phyloP scores from a whole-genome alignment of 2,329 filamentous ascomycete species.

The Blastomyces silverae region DNA sequence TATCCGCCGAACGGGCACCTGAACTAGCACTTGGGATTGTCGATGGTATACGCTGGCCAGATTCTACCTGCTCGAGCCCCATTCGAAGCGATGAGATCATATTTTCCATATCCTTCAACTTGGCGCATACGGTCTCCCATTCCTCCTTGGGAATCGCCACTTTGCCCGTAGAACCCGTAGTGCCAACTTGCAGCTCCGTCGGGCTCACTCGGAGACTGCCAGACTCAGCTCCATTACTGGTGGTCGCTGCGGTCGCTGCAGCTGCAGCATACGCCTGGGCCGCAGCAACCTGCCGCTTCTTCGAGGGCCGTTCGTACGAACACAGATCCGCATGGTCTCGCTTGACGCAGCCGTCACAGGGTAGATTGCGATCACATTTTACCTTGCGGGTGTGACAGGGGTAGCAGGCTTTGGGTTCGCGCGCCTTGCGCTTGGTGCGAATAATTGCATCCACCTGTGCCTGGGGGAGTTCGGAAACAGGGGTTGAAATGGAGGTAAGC shows the following conservation, averaged over 20 bases:
- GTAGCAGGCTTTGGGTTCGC: constrained; percentile 44
- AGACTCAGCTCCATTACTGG: background rate
- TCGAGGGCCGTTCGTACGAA: constrained; percentile 45
- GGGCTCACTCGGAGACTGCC: constrained; percentile 1
- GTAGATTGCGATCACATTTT: constrained; percentile 46
- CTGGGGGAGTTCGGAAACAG: constrained; percentile 39
- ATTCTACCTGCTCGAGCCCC: constrained; percentile 36
- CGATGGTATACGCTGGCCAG: constrained; percentile 21
- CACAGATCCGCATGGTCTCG: constrained; percentile 46
- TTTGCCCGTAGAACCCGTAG: constrained; percentile 18
- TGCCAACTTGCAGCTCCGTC: background rate
- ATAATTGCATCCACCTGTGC: constrained; percentile 45
- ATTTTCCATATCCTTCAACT: constrained; percentile 40
- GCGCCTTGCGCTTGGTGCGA: constrained; percentile 43
- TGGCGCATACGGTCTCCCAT: constrained; percentile 40
- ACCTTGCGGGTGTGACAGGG: constrained; percentile 44
- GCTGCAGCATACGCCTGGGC: constrained; percentile 26
- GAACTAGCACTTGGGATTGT: constrained; percentile 15
- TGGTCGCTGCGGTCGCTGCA: constrained; percentile 11
- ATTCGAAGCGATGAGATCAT: constrained; percentile 37
- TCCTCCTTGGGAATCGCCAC: constrained; percentile 40
- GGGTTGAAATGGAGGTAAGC: constrained; percentile 24
- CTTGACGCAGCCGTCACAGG: constrained; percentile 46
- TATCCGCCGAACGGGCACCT: constrained; percentile 10
- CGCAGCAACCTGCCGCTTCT: constrained; percentile 35